A percentile compares a stretch with the other conserved stretches of the same genome.
Conservation (phyloP, 2,329 filamentous ascomycete genomes). For the Cadophora sp. region DNA sequence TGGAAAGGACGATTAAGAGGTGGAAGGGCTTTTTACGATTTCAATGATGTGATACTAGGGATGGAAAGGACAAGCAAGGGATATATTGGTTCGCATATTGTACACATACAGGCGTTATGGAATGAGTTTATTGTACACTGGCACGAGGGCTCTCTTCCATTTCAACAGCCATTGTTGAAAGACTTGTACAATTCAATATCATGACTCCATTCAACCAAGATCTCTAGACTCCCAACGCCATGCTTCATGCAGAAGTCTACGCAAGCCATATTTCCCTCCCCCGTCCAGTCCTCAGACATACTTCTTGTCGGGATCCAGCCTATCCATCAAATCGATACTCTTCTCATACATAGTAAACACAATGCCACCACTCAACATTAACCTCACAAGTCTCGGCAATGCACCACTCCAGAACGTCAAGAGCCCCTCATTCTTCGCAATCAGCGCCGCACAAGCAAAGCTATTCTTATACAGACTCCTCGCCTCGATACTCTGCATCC, state of each 20-base stretch:
- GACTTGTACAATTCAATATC: slow-evolving; percentile 9
- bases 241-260: slow-evolving; percentile 28
- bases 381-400: slow-evolving; percentile 79
- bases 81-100: slow-evolving; percentile 18
- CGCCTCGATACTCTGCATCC: slow-evolving; percentile 97
- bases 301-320: slow-evolving; percentile 79
- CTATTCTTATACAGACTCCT: slow-evolving; percentile 83
- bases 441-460: slow-evolving; percentile 79
- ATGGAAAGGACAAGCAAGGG: background rate
- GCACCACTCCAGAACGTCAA: slow-evolving; percentile 95
- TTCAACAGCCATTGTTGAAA: background rate
- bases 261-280: slow-evolving; percentile 18
- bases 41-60: slow-evolving; percentile 47
- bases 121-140: background rate
- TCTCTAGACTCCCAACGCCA: slow-evolving; percentile 34
- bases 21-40: slow-evolving; percentile 66
- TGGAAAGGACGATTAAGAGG: slow-evolving; percentile 59
- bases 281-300: slow-evolving; percentile 66
- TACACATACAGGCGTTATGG: slow-evolving; percentile 23
- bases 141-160: background rate
- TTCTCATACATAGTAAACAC: slow-evolving; percentile 99
- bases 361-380: slow-evolving; percentile 93
- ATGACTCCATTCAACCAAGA: slow-evolving; percentile 22
- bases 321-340: slow-evolving; percentile 86
- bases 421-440: slow-evolving; percentile 88